Evolutionary conservation across 805 yeast species (phyloP), one percentile per base, ranked within the genome.

Genomic region (Phaffomyces opuntiae): DNA sequence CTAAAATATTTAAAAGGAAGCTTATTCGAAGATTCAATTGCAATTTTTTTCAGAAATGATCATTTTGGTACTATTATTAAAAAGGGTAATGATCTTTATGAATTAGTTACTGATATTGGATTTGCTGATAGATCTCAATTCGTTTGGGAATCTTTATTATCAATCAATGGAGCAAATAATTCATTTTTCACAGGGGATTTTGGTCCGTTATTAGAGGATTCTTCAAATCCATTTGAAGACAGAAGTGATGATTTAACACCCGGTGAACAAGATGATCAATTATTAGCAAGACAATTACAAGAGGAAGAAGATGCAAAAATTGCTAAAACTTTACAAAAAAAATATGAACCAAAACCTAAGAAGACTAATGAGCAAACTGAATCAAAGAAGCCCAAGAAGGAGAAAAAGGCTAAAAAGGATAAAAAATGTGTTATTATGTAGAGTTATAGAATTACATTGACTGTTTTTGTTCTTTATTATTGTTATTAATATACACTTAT

Each of bases 31-130:
- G 80, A 80, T 37, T 74, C 81, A 7, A 71, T 81, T 45, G 77
- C 81, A 1, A 79, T 91, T 0, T 75, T 91, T 50, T 93, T 90
- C 68, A 74, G 97, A 57, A 91, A 93, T 63, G 90, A 93, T 62
- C 96, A 89, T 62, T 91, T 87, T 64, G 76, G 76, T 51, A 87
- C 96, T 0, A 60, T 90, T 11, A 75, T 63, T 47, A 81, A 81
- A 56, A 61, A 62, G 21, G 63, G 61, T 16, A 65, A 64, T 36
- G 70, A 69, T 27, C 67, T 91, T 31, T 88, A 77, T 57, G 63
- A 77, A 6, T 68, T 91, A 26, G 82, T 86, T 3, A 86, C 93
- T 1, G 96, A 93, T 59, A 67, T 72, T 14, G 88, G 93, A 4
- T 83, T 78, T 55, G 57, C 53, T 38, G 49, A 59, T 21, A 68